Base-by-base conservation (phyloP, 306 rosid species). In the Astragalus glycyphyllos region DNA sequence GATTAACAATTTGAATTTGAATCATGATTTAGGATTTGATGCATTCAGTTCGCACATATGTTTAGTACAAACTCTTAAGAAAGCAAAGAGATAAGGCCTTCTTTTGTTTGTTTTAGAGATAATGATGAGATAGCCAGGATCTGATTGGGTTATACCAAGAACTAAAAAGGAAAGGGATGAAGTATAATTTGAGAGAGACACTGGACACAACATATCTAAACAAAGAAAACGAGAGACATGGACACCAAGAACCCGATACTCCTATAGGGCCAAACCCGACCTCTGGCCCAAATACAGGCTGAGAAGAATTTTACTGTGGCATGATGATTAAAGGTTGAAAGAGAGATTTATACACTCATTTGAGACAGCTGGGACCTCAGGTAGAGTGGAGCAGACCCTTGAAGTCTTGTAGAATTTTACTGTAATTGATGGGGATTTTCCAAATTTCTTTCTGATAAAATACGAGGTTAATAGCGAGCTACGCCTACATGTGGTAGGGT, bases 101-200 rank as follows among this genome's bases (percentile, higher is more conserved):
- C 8, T 65, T 29, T 65, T 20, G 49, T n/a, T 13, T 55, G 29
- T 64, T 63, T 63, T 15, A 64, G 69, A 44, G 23, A 64, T 45
- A 26, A 45, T 17, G 29, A 20, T 64, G 41, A 8, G 34, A n/a
- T 42, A 45, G 38, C 38, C 54, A 11, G 6, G 69, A 64, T 64
- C 6, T n/a, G 55, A 64, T 20, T 4, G 7, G 23, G n/a, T 32
- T 64, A 7, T 26, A 23, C n/a, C 5, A 6, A 42, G 4, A 44
- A 44, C 37, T 5, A 11, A 11, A 42, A 20, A 44, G 69, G 44
- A 32, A 45, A 45, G 45, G 8, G 35, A 20, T 6, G 12, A 11
- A 46, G 14, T 46, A 13, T 23, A 46, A 1, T 14, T 31, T 13
- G 32, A 65, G 45, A 65, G 45, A 47, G 6, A 35, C 44, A 4